Percentiles rank a stretch among this genome's conserved stretches.
Evolutionary conservation across 495 filamentous ascomycete genomes (phyloP).

Genomic region (Podospora appendiculata): DNA sequence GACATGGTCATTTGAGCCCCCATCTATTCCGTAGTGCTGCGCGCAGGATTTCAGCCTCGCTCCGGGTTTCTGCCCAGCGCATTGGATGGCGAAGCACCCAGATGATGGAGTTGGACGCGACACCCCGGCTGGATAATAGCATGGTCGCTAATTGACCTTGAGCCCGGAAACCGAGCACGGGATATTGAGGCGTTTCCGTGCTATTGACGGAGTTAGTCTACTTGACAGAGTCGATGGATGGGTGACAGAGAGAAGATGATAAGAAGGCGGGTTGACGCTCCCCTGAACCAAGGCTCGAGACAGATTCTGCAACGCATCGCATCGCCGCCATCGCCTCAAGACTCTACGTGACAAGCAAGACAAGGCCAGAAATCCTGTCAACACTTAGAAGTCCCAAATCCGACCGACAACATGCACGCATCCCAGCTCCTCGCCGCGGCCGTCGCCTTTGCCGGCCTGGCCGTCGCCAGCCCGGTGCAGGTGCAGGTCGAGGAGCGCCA

Average conservation of each 20-base stretch:
- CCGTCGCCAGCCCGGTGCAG: constrained; percentile 7
- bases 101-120: neutral
- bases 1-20: neutral
- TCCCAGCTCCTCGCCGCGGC: constrained; percentile 3
- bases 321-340: too few species aligned
- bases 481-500: constrained; percentile 14
- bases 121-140: constrained; percentile 3
- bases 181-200: neutral
- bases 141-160: too few species aligned
- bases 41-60: neutral
- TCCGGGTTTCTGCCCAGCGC: neutral
- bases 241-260: too few species aligned
- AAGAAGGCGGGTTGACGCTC: too few species aligned
- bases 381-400: neutral
- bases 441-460: constrained; percentile 5
- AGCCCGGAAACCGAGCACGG: neutral
- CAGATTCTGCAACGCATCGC: too few species aligned
- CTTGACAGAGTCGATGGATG: too few species aligned
- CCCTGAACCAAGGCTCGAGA: too few species aligned
- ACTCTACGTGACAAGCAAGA: too few species aligned
- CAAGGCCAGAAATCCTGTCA: too few species aligned
- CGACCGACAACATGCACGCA: constrained; percentile 8
- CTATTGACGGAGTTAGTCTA: too few species aligned
- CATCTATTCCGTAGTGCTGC: neutral
- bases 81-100: neutral